Evolutionary conservation across 2,329 filamentous ascomycete genomes (phyloP), one percentile per base, ranked within the genome.

Genomic region (Mycosphaerella arachidis): DNA sequence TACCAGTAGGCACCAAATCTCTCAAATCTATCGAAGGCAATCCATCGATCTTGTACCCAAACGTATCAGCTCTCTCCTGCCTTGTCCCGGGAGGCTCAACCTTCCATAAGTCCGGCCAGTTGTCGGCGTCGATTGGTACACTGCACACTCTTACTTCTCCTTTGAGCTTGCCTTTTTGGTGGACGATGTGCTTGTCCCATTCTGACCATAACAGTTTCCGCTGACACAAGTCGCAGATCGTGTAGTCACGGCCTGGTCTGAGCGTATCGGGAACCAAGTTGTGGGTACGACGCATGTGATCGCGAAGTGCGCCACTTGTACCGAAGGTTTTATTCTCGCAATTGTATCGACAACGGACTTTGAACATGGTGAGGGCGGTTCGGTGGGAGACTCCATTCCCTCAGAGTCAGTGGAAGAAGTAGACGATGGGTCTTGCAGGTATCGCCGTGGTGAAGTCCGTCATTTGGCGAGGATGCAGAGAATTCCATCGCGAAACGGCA

Each of bases 261-360:
- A 43, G 40, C 7, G 40, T 43, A n/a, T 16, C 13, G 4, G 40
- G 13, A 8, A 43, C 1, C 13, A 53, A 10, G 27, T 53, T 53
- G 50, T 31, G 50, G 29, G 50, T 53, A 8, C 30, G 30, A 7
- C 30, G 18, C 48, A 67, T 24, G 58, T 43, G 40, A n/a, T 43
- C 40, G 40, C 40, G 40, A 7, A 43, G 40, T 7, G 40, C 40
- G 40, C 40, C 40, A 5, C 13, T n/a, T n/a, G 40, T 43, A 18
- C 1, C n/a, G 40, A 43, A 43, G 8, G 40, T 18, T n/a, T 43
- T 43, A 18, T 18, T 18, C n/a, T 4, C 13, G 40, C 40, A 43
- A 16, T n/a, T 18, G 40, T 43, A 43, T n/a, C 40, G 16, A 16
- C 40, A 43, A 16, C 40, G 40, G 40, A 43, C 13, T 43, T n/a